Evolutionary conservation across 202 grass and related monocot species (phyloP).

Genomic region (Cymbopogon flexuosus): DNA sequence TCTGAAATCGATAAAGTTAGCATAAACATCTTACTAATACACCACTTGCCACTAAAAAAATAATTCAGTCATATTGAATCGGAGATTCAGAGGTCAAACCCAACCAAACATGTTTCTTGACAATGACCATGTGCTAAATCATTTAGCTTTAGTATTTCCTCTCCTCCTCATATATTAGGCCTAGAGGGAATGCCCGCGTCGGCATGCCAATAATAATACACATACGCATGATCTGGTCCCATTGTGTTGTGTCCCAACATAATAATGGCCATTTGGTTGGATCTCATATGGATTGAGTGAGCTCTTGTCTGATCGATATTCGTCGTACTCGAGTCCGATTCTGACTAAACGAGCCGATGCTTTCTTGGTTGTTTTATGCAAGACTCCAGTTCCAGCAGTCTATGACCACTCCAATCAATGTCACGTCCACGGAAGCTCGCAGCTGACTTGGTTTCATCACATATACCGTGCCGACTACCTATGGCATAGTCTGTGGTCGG

Average conservation of each 20-base stretch:
- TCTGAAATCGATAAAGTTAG: neutral
- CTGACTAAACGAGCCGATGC: slow-evolving; percentile 1
- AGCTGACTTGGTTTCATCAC: neutral
- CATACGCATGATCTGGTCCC: neutral
- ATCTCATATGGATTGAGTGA: neutral
- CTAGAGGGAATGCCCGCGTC: neutral
- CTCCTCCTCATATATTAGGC: neutral
- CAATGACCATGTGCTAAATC: neutral
- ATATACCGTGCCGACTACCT: slow-evolving; percentile 4
- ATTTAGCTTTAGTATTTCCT: neutral
- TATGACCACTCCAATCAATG: neutral
- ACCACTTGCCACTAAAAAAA: neutral
- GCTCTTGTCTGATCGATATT: too few relatives aligned
- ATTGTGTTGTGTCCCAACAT: neutral
- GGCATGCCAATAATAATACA: neutral
- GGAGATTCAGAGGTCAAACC: neutral
- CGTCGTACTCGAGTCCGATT: neutral
- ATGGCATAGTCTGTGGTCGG: too few relatives aligned
- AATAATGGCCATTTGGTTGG: neutral
- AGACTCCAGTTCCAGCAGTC: neutral
- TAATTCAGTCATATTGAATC: neutral
- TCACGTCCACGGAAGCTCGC: neutral
- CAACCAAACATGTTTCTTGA: neutral
- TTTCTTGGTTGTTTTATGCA: neutral
- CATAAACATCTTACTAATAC: neutral